A percentile compares a stretch with the other conserved stretches of the same genome.
Evolutionary conservation across 2,329 filamentous ascomycete genomes (phyloP).

Genomic region (Pseudogymnoascus sp.): DNA sequence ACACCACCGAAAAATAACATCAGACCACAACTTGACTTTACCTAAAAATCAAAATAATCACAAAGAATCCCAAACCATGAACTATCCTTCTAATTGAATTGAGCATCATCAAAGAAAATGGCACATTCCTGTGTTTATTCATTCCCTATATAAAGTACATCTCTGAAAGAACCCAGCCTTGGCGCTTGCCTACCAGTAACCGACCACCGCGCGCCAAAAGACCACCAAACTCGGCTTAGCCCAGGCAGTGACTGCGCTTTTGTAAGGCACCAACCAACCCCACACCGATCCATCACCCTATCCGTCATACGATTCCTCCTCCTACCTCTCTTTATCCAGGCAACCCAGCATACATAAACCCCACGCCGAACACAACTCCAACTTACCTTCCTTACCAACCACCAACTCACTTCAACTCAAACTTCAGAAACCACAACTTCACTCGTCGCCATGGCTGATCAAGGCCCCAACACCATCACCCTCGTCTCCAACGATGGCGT

Average conservation of each 20-base stretch:
- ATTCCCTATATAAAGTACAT: not conserved
- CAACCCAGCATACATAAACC: not conserved
- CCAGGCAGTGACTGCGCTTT: not conserved
- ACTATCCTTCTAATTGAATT: not conserved
- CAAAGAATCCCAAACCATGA: not conserved
- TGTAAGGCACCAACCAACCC: not conserved
- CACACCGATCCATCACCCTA: not conserved
- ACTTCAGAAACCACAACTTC: not conserved
- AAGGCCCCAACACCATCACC: constrained; percentile 29
- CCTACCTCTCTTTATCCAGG: not conserved
- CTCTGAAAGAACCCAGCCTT: not conserved
- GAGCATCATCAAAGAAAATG: not conserved
- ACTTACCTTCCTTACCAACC: not conserved
- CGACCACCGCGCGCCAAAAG: not conserved
- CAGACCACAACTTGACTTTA: not conserved
- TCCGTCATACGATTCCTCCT: not conserved
- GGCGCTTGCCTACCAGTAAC: not conserved
- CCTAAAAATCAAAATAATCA: not conserved
- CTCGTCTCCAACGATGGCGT: constrained; percentile 43
- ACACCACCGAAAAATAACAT: not conserved
- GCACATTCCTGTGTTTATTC: not conserved
- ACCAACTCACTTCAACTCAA: not conserved
- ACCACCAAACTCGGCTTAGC: not conserved
- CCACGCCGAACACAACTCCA: not conserved
- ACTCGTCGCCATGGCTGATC: constrained; percentile 4